Conservation (phyloP, 768 basidiomycete genomes). For the Pleurotus eryngii region DNA sequence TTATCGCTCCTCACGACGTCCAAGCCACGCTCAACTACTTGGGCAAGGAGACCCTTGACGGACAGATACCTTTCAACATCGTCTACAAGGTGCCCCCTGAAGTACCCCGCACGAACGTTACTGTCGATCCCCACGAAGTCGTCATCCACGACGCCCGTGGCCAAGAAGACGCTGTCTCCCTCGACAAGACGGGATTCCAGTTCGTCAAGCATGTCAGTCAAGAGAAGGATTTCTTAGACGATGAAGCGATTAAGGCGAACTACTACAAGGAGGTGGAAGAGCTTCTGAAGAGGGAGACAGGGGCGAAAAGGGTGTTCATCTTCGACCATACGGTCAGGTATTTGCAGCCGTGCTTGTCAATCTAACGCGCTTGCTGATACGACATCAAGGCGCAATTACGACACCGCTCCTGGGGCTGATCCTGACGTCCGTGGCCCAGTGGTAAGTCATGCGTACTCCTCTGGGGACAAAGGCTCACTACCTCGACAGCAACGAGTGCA, state of each 20-base stretch:
- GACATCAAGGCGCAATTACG: neutral
- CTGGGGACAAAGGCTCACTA: neutral
- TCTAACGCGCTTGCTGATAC: neutral
- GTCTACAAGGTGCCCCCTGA: constrained; percentile 10
- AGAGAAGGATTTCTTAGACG: constrained; percentile 28
- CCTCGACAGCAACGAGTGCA: constrained; percentile 24
- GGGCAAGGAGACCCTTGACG: constrained; percentile 3
- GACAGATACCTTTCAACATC: constrained; percentile 13
- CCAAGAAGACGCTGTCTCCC: constrained; percentile 24
- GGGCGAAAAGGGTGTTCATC: constrained; percentile 33
- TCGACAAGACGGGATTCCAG: constrained; percentile 35
- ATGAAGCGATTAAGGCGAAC: constrained; percentile 29
- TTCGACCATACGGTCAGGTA: constrained; percentile 34
- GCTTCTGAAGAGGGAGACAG: constrained; percentile 34
- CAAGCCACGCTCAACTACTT: constrained; percentile 4
- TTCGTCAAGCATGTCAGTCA: constrained; percentile 19
- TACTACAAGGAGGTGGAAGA: constrained; percentile 38
- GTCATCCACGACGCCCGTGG: constrained; percentile 31
- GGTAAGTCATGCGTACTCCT: neutral
- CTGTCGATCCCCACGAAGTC: constrained; percentile 12
- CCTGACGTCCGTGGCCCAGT: neutral
- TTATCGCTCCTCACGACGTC: constrained; percentile 6
- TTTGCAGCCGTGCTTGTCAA: neutral
- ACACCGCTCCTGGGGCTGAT: neutral
- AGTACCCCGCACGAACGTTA: constrained; percentile 19